A percentile compares a stretch with the other conserved stretches of the same genome.
phyloP scores from a whole-genome alignment of 1,139 yeast species.

The Candida mesenterica region DNA sequence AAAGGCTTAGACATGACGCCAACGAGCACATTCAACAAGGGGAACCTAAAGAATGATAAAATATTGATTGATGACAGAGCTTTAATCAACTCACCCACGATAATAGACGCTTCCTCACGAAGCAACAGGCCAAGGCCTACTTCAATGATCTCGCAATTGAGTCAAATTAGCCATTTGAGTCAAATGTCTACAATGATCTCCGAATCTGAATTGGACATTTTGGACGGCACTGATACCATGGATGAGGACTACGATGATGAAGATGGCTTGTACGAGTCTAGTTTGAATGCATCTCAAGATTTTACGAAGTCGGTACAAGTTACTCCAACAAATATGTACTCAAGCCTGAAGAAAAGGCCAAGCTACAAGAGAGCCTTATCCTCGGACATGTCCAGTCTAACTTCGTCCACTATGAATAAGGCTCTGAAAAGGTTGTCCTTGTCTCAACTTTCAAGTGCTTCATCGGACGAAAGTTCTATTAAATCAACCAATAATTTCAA shows the following conservation, averaged over 20 bases:
- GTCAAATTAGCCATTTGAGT: slow-evolving; percentile 47
- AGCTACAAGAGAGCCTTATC: slow-evolving; percentile 33
- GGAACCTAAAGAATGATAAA: slow-evolving; percentile 6
- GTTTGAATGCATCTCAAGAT: slow-evolving; percentile 30
- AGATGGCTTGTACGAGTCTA: slow-evolving; percentile 33
- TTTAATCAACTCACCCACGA: slow-evolving; percentile 5
- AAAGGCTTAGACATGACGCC: slow-evolving; percentile 4
- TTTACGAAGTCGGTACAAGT: slow-evolving; percentile 6
- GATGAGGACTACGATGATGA: slow-evolving; percentile 41
- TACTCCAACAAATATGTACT: slow-evolving; percentile 2
- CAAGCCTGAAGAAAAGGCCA: slow-evolving; percentile 25
- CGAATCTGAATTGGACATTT: slow-evolving; percentile 43
- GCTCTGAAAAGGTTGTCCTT: slow-evolving; percentile 30
- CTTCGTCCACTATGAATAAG: slow-evolving; percentile 27
- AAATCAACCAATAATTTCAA: slow-evolving; percentile 14
- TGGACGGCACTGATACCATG: slow-evolving; percentile 48
- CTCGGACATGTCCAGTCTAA: slow-evolving; percentile 39
- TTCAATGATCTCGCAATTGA: slow-evolving; percentile 58
- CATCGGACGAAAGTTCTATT: slow-evolving; percentile 37
- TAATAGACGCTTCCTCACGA: slow-evolving; percentile 7
- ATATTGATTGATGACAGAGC: not conserved
- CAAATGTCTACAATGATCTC: slow-evolving; percentile 54
- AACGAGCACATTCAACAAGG: slow-evolving; percentile 1
- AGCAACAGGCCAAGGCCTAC: slow-evolving; percentile 50
- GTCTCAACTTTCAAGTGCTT: slow-evolving; percentile 38